Conservation (phyloP, 371 early-diverging fungal genomes). For the Mortierella sp. region DNA sequence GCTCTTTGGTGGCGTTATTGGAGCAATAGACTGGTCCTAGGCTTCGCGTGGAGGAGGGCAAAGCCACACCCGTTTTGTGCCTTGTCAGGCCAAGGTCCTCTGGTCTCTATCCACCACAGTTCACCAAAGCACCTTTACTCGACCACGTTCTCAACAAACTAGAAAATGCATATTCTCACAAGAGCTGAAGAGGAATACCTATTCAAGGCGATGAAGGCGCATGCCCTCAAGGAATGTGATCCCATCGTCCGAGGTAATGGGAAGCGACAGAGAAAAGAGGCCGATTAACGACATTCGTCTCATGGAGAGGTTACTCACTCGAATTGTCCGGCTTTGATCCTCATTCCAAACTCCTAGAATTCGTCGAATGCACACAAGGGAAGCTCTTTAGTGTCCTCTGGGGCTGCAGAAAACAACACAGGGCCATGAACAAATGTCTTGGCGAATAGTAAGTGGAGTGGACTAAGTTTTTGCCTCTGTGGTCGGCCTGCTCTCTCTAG, state of each 20-base stretch:
- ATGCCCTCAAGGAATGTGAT: constrained; percentile 70
- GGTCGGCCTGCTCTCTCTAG: background rate
- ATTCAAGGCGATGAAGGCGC: constrained; percentile 70
- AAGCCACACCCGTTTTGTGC: constrained; percentile 35
- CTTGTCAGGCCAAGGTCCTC: background rate
- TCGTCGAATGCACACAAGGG: constrained; percentile 75
- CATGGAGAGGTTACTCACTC: constrained; percentile 1
- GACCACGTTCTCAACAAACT: constrained; percentile 5
- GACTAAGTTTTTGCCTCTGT: constrained; percentile 6
- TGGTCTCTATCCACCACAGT: background rate
- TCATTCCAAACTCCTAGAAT: constrained; percentile 57
- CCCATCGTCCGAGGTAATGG: constrained; percentile 66
- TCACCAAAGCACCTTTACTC: background rate
- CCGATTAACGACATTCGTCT: no score
- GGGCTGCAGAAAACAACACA: constrained; percentile 70
- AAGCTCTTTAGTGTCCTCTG: constrained; percentile 73
- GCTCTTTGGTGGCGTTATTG: no score
- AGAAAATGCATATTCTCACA: constrained; percentile 64
- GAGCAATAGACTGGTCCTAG: no score
- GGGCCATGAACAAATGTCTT: constrained; percentile 77
- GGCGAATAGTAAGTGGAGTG: constrained; percentile 62
- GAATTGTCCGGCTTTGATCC: background rate
- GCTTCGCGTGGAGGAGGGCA: background rate
- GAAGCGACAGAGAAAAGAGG: background rate
- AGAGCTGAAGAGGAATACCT: constrained; percentile 71